A percentile compares a stretch with the other conserved stretches of the same genome.
These are phyloP conservation scores for Aspergillus spinulosporus DNA, from an alignment of 2,329 filamentous ascomycete species.

Conservation along the genomic window DNA sequence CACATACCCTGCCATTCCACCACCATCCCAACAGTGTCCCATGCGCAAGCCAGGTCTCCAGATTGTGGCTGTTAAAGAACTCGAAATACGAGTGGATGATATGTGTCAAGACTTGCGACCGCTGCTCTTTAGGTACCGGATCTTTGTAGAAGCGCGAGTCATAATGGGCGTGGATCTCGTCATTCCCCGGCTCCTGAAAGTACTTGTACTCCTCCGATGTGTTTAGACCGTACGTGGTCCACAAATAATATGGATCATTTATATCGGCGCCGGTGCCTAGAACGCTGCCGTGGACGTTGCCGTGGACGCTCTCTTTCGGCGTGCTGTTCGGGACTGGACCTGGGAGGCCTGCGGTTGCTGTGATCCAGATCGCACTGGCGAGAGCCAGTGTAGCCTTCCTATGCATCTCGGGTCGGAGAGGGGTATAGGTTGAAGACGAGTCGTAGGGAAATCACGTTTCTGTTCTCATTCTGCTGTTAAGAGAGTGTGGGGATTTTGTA, in stretches of 20 bases:
- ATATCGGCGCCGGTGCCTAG: constrained; percentile 13
- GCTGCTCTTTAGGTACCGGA: constrained; percentile 65
- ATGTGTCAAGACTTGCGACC: constrained; percentile 65
- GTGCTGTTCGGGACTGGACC: constrained; percentile 13
- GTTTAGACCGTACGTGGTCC: constrained; percentile 31
- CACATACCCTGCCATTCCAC: constrained; percentile 70
- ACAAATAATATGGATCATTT: constrained; percentile 19
- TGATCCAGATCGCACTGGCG: constrained; percentile 23
- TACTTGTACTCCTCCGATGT: constrained; percentile 55
- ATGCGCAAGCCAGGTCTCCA: constrained; percentile 86
- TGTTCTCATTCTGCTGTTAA: constrained; percentile 12
- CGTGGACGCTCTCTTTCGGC: constrained; percentile 13
- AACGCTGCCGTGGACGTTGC: constrained; percentile 15
- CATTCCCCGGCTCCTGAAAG: constrained; percentile 64
- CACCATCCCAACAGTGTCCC: constrained; percentile 84
- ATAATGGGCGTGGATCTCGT: constrained; percentile 68
- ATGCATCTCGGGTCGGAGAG: constrained; percentile 23
- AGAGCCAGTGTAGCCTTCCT: constrained; percentile 21
- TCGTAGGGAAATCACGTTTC: constrained; percentile 1
- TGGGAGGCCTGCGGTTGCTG: constrained; percentile 21
- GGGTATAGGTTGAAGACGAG: background rate
- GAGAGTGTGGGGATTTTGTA: background rate
- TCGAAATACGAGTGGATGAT: constrained; percentile 73
- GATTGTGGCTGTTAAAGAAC: constrained; percentile 61
- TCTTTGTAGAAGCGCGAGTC: constrained; percentile 68